phyloP scores from a whole-genome alignment of 2,329 filamentous ascomycete genomes.

The Apiospora koreana region DNA sequence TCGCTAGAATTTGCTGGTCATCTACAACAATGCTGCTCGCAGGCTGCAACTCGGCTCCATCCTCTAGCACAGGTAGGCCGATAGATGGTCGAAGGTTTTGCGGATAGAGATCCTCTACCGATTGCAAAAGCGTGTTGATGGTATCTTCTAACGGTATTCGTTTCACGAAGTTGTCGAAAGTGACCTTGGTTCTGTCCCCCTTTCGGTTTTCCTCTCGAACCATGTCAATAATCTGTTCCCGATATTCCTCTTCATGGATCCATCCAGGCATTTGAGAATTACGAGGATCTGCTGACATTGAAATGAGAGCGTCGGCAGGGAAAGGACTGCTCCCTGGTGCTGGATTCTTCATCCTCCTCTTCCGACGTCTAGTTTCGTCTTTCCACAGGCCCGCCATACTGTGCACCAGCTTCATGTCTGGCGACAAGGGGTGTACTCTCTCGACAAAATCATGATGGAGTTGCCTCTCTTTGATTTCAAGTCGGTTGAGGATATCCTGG shows the following conservation, averaged over 20 bases:
- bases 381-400: constrained; percentile 95
- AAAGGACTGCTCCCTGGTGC: constrained; percentile 74
- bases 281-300: constrained; percentile 83
- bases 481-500: constrained; percentile 83
- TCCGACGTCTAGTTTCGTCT: constrained; percentile 81
- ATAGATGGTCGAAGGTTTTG: constrained; percentile 57
- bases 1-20: constrained; percentile 55
- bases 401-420: constrained; percentile 79
- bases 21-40: constrained; percentile 62
- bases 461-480: constrained; percentile 70
- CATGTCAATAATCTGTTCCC: constrained; percentile 63
- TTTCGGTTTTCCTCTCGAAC: constrained; percentile 63
- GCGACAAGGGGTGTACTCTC: constrained; percentile 59
- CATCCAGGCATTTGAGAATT: constrained; percentile 75
- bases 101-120: constrained; percentile 85
- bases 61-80: constrained; percentile 34
- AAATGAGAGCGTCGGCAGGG: constrained; percentile 75
- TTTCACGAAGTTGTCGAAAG: constrained; percentile 68
- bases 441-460: constrained; percentile 90
- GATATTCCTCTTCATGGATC: constrained; percentile 89
- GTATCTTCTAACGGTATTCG: constrained; percentile 51
- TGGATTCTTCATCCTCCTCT: constrained; percentile 65
- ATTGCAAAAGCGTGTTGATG: constrained; percentile 78
- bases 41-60: constrained; percentile 23
- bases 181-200: constrained; percentile 42